Evolutionary conservation across 2,329 filamentous ascomycete species (phyloP).

Genomic region (Trichophyton verrucosum): DNA sequence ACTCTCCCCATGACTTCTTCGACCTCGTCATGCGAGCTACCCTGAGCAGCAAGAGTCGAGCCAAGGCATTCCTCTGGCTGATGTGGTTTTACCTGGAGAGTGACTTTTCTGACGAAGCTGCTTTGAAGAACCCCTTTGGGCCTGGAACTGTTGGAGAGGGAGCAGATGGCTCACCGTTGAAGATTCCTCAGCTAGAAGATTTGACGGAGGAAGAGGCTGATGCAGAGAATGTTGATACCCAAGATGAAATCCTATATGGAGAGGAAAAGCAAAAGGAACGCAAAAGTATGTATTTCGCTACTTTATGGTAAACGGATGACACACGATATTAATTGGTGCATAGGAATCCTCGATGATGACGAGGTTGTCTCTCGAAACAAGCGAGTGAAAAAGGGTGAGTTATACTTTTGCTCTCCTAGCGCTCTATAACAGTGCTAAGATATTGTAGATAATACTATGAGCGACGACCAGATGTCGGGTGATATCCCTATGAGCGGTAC

Average conservation of each 20-base stretch:
- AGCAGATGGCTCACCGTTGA: conserved; percentile 33
- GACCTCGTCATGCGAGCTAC: conserved; percentile 88
- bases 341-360: conserved; percentile 38
- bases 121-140: conserved; percentile 83
- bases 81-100: conserved; percentile 99
- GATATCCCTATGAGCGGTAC: conserved; percentile 14
- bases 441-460: conserved; percentile 14
- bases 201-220: conserved; percentile 40
- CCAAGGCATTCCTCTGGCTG: conserved; percentile 84
- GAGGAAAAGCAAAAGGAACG: conserved; percentile 38
- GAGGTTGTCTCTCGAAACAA: conserved; percentile 34
- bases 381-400: conserved; percentile 32
- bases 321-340: neutral
- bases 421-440: neutral
- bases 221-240: conserved; percentile 39
- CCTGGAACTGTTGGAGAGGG: conserved; percentile 34
- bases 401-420: neutral
- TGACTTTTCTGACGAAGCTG: conserved; percentile 79
- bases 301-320: neutral
- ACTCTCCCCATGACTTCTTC: conserved; percentile 75
- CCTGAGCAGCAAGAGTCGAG: conserved; percentile 68
- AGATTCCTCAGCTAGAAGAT: conserved; percentile 36
- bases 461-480: conserved; percentile 25
- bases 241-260: conserved; percentile 37
- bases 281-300: conserved; percentile 26